Percentiles rank a stretch among this genome's conserved stretches.
Conservation (phyloP, 2,329 filamentous ascomycete species). For the Leptodontidium sp. region DNA sequence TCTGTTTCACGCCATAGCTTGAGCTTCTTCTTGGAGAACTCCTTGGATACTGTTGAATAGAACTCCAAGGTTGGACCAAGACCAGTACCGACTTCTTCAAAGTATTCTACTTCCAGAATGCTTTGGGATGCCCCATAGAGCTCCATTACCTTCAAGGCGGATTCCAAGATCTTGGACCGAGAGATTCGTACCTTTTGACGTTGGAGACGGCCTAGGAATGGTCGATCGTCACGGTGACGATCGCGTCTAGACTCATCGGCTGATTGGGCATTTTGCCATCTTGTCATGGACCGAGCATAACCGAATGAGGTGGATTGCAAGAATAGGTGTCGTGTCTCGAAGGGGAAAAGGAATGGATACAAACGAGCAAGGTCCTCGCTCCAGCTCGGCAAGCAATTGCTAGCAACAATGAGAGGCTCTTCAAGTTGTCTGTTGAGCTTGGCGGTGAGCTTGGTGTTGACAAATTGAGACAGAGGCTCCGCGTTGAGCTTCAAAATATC, state of each 20-base stretch:
- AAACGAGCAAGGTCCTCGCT: slow-evolving; percentile 92
- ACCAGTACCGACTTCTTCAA: slow-evolving; percentile 97
- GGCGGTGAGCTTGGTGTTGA: slow-evolving; percentile 97
- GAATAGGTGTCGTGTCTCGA: slow-evolving; percentile 96
- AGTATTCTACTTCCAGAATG: slow-evolving; percentile 96
- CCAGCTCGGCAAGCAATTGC: slow-evolving; percentile 95
- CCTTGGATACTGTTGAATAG: slow-evolving; percentile 95
- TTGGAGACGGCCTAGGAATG: slow-evolving; percentile 89
- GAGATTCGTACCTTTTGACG: slow-evolving; percentile 99
- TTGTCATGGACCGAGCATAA: slow-evolving; percentile 95
- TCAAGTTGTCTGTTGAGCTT: slow-evolving; percentile 97
- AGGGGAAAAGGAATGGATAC: slow-evolving; percentile 97
- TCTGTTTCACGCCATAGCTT: slow-evolving; percentile 97
- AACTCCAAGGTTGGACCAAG: slow-evolving; percentile 96
- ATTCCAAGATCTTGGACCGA: slow-evolving; percentile 92
- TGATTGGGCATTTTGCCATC: slow-evolving; percentile 93
- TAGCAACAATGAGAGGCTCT: slow-evolving; percentile 95
- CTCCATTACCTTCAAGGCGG: slow-evolving; percentile 98
- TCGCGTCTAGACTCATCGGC: slow-evolving; percentile 83
- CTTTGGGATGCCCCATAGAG: slow-evolving; percentile 97
- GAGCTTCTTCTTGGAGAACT: slow-evolving; percentile 96
- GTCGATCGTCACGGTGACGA: slow-evolving; percentile 84
- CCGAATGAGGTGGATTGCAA: slow-evolving; percentile 98
- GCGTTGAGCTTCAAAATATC: slow-evolving; percentile 74
- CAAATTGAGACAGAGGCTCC: slow-evolving; percentile 91